A percentile compares a stretch with the other conserved stretches of the same genome.
Evolutionary conservation across 2,329 filamentous ascomycete genomes (phyloP).

Genomic region (Phaeosphaeria sp.): DNA sequence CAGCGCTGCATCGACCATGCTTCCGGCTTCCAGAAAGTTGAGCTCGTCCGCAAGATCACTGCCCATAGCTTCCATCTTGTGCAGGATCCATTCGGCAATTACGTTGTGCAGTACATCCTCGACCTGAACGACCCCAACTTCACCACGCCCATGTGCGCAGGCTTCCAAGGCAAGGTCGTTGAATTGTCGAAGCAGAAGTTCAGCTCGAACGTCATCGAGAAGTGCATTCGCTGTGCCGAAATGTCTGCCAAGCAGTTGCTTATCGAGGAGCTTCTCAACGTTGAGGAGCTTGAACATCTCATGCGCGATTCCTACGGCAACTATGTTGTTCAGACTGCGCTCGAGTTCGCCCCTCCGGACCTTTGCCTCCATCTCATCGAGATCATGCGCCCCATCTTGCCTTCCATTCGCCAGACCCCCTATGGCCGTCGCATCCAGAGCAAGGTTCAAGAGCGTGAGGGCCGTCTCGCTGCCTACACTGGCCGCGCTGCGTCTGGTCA

Average conservation of each 20-base stretch:
- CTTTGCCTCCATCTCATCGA: conserved; percentile 71
- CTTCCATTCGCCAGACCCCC: conserved; percentile 85
- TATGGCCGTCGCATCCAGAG: conserved; percentile 92
- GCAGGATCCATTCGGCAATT: conserved; percentile 97
- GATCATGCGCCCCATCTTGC: conserved; percentile 82
- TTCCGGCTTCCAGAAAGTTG: conserved; percentile 84
- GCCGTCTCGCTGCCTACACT: conserved; percentile 40
- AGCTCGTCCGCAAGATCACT: conserved; percentile 87
- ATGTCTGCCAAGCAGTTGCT: conserved; percentile 77
- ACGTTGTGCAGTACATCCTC: conserved; percentile 97
- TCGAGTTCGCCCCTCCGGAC: conserved; percentile 47
- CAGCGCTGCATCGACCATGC: conserved; percentile 99
- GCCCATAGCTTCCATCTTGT: conserved; percentile 86
- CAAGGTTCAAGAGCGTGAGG: conserved; percentile 74
- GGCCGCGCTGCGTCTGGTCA: conserved; percentile 32
- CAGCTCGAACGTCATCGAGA: conserved; percentile 98
- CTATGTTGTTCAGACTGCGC: conserved; percentile 95
- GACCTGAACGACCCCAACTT: conserved; percentile 88
- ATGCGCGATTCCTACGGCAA: conserved; percentile 94
- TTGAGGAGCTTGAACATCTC: conserved; percentile 83
- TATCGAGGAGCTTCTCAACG: conserved; percentile 79
- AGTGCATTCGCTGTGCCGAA: conserved; percentile 81
- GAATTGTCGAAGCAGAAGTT: conserved; percentile 94
- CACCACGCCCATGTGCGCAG: conserved; percentile 84
- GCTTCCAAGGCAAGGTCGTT: conserved; percentile 76